Base-by-base conservation (phyloP, 257 asterid species). In the Ocimum tenuiflorum region DNA sequence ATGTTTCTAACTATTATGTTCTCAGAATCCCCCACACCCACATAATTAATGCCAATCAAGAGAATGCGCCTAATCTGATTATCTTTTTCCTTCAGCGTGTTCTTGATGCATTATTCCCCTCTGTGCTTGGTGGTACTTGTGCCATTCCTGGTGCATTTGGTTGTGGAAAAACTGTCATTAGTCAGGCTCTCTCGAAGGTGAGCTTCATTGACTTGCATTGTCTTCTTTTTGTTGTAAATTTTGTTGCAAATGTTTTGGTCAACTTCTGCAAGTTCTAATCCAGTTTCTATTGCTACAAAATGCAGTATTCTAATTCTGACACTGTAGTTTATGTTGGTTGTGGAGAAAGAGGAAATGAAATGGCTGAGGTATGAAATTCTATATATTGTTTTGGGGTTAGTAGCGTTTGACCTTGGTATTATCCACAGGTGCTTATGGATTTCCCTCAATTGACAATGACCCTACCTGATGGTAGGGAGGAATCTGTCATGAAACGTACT, bases 141-240 rank as follows among this genome's bases (percentile, higher is more conserved):
- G 99, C 99, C 69, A 94, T 94, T 67, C 99, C 99, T 54, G 99
- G 99, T 69, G 99, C 99, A 23, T 94, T 94, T 85, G 97, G 99
- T 69, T 94, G 99, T 83, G 99, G 99, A 17, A 94, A 94, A 81
- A 94, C 99, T 41, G 97, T 94, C 67, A 90, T 94, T 73, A 94
- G 99, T 90, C 99, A 94, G 79, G 99, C 99, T 22, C 96, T 94
- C 70, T 94, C 99, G 65, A 94, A 94, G 97, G 99, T 78, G 71
- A 80, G 45, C 48, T 56, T 73, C 71, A 53, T 72, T 63, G 18
- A 23, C 48, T 60, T 50, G 56, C 65, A 39, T 58, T 24, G 39
- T 50, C 62, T 65, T 53, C 22, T 64, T 69, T n/a, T 19, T 67
- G 36, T 66, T 31, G 36, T 7, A 48, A 47, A 62, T 56, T 42